Evolutionary conservation across 1,284 basidiomycete genomes (phyloP).

Genomic region (Cryptococcus neoformans): DNA sequence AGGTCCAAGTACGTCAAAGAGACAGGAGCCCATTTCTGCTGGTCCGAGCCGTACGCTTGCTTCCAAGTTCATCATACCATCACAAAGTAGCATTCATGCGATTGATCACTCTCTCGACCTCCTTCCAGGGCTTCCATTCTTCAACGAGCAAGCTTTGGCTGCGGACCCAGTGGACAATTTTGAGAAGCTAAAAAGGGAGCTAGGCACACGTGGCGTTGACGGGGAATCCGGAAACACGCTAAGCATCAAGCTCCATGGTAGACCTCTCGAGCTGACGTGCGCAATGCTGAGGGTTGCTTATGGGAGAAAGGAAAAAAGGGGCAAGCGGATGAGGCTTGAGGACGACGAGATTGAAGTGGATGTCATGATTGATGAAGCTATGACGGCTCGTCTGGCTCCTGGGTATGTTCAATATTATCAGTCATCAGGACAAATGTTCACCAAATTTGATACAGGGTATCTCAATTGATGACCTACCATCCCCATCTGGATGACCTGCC

Average conservation of each 20-base stretch:
- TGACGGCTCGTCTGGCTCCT: slow-evolving; percentile 22
- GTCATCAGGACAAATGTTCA: slow-evolving; percentile 3
- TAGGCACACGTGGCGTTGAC: background rate
- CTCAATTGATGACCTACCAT: slow-evolving; percentile 34
- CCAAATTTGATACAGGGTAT: slow-evolving; percentile 12
- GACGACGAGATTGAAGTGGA: slow-evolving; percentile 30
- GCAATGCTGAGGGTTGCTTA: slow-evolving; percentile 39
- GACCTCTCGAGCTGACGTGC: slow-evolving; percentile 34
- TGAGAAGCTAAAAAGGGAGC: background rate
- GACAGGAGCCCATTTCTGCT: background rate
- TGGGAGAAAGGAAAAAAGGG: slow-evolving; percentile 16
- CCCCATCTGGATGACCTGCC: slow-evolving; percentile 37
- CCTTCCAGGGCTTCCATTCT: slow-evolving; percentile 19
- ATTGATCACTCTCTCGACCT: slow-evolving; percentile 28
- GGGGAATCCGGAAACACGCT: slow-evolving; percentile 9
- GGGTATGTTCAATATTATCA: slow-evolving; percentile 19
- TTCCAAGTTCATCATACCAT: background rate
- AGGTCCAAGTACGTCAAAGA: background rate
- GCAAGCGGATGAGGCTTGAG: slow-evolving; percentile 10
- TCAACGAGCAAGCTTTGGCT: background rate
- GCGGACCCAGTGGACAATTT: background rate
- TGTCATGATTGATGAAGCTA: slow-evolving; percentile 17
- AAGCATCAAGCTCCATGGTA: slow-evolving; percentile 35
- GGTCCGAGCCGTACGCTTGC: no score
- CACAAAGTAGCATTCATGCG: background rate